These are phyloP conservation scores for Friedmanniomyces endolithicus DNA, from an alignment of 495 filamentous ascomycete species.

Conservation along the genomic window DNA sequence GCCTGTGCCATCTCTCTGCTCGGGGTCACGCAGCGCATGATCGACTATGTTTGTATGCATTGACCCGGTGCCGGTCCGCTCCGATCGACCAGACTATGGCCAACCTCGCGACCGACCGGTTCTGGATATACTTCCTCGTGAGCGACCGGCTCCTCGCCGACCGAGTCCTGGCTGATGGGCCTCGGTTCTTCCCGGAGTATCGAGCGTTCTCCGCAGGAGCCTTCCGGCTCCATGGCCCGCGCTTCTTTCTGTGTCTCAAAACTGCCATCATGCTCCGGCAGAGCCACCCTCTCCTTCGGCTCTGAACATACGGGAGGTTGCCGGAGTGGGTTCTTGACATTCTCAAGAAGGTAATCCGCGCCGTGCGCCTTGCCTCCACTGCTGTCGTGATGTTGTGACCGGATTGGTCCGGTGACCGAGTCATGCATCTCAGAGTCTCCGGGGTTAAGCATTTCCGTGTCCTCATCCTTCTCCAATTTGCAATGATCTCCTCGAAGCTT, in stretches of 20 bases:
- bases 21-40: not conserved
- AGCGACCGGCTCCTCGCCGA: not conserved
- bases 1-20: not conserved
- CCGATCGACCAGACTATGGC: not conserved
- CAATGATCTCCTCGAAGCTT: not conserved
- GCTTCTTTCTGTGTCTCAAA: not conserved
- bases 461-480: not conserved
- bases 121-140: not conserved
- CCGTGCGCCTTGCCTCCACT: not conserved
- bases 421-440: not conserved
- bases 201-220: not conserved
- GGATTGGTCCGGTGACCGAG: not conserved
- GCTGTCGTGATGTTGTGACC: not conserved
- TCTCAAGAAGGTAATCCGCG: not conserved
- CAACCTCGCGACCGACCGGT: not conserved
- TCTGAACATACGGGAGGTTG: not conserved
- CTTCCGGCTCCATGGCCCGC: not conserved
- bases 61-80: not conserved
- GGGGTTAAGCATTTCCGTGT: not conserved
- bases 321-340: not conserved
- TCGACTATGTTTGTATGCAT: not conserved
- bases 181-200: not conserved
- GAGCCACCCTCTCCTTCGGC: not conserved
- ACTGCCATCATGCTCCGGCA: not conserved
- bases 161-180: not conserved